Percentiles rank a stretch among this genome's conserved stretches.
Evolutionary conservation across 306 rosid species (phyloP).

Genomic region (Glycine tomentella): DNA sequence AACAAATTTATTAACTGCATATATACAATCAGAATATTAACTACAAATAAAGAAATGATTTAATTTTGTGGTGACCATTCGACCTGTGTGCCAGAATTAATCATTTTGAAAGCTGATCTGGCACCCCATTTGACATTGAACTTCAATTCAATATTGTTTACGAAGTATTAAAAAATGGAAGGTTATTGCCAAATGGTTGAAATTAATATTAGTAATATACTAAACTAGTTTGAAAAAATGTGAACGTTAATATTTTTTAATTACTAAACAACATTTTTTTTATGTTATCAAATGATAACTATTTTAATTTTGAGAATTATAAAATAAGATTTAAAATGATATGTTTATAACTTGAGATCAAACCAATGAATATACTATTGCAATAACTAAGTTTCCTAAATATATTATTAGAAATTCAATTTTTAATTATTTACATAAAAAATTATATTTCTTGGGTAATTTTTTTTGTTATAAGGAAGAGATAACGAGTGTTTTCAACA

Average conservation of each 20-base stretch:
- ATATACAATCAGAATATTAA: not conserved
- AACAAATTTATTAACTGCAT: not conserved
- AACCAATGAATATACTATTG: not conserved
- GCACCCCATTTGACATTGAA: not conserved
- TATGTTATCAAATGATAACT: not conserved
- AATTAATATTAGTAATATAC: not conserved
- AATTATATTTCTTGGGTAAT: no score
- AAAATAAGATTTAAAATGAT: not conserved
- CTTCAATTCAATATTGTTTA: not conserved
- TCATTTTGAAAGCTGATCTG: not conserved
- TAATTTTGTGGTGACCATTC: not conserved
- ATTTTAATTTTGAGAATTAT: not conserved
- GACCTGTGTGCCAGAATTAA: not conserved
- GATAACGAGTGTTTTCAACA: no score
- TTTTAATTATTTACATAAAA: no score
- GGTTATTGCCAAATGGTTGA: not conserved
- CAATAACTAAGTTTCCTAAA: no score
- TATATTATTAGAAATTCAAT: no score
- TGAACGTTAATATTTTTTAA: not conserved
- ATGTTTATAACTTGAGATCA: not conserved
- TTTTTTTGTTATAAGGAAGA: no score
- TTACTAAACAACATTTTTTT: not conserved
- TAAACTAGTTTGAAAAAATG: not conserved
- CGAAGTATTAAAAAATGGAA: not conserved
- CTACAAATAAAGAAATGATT: not conserved